Base-by-base conservation (phyloP, 129 eudicot genomes). In the Chrysanthemum seticuspe region DNA sequence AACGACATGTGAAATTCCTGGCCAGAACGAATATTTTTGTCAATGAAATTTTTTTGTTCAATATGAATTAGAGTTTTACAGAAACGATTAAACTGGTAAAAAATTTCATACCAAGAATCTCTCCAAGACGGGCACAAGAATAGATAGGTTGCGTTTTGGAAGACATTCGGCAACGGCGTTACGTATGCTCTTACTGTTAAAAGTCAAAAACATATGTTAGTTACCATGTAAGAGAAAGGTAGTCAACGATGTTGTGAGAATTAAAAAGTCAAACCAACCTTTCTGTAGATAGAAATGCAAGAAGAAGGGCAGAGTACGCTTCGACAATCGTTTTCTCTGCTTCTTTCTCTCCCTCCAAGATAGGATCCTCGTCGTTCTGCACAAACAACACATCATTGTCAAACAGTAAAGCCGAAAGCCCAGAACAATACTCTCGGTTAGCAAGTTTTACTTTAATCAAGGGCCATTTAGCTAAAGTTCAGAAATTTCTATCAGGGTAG, bases 281-380 rank as follows among this genome's bases (percentile, higher is more conserved):
- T 76, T 89, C 98, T 5, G 97, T 94, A 2, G 98, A 94, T 81
- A 94, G 83, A 74, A 94, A 94, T 10, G 98, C 98, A 48, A 94
- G 87, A 70, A 94, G 97, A 76, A 94, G 96, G 40, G 98, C 98
- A 12, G 98, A 76, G 82, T 94, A 94, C 36, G 97, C 98, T 87
- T 94, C 98, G 8, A 94, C 81, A 65, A 90, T 90, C 89, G 89
- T 90, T 83, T 94, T 90, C 82, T 94, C 98, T 6, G 98, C 98
- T 81, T 94, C 98, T 90, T 90, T 94, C 85, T 87, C 97, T 53
- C 96, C 98, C 77, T 84, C 90, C 78, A 81, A 62, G 12, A 94
- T 69, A 19, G 89, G 84, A 59, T 87, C 97, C 75, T 86, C 96
- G 15, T 77, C 90, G 68, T 88, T 93, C 98, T 94, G 83, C 75